Conservation (phyloP, 305 asterid species). For the Rubia tinctorum region DNA sequence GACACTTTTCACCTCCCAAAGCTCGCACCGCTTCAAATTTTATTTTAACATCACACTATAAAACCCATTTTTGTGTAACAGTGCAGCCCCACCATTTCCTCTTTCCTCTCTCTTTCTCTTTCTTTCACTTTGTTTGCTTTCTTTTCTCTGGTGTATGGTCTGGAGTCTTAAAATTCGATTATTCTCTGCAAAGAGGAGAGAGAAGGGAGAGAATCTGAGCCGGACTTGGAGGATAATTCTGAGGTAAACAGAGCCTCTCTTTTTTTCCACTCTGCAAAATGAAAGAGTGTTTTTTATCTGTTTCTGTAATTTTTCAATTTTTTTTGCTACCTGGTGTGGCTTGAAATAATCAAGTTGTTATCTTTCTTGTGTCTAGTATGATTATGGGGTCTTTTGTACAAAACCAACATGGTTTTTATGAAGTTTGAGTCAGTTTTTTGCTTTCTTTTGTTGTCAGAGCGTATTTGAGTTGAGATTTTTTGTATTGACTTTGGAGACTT, state of each 20-base stretch:
- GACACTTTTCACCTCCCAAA: conserved; percentile 53
- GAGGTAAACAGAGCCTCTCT: conserved; percentile 18
- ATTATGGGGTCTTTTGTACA: conserved; percentile 1
- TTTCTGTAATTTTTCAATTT: background rate
- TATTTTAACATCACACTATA: background rate
- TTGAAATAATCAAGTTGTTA: conserved; percentile 18
- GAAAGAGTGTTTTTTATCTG: background rate
- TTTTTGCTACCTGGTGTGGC: background rate
- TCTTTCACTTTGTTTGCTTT: conserved; percentile 9
- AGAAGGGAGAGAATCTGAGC: conserved; percentile 23
- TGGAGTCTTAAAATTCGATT: conserved; percentile 28
- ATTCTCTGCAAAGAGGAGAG: conserved; percentile 34
- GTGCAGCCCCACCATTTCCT: conserved; percentile 23
- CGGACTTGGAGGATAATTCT: conserved; percentile 20
- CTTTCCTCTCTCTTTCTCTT: conserved; percentile 14
- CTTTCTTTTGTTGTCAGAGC: background rate
- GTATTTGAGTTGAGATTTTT: background rate
- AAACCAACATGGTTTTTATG: background rate
- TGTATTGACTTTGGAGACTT: background rate
- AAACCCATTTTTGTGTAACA: background rate
- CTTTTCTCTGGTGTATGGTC: conserved; percentile 20
- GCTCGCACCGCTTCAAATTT: conserved; percentile 13
- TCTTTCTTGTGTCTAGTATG: conserved; percentile 10
- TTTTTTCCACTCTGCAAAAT: conserved; percentile 1
- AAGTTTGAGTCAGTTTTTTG: background rate